A percentile compares a stretch with the other conserved stretches of the same genome.
These are phyloP conservation scores for Mimosa pudica DNA, from an alignment of 306 rosid species.

Conservation along the genomic window DNA sequence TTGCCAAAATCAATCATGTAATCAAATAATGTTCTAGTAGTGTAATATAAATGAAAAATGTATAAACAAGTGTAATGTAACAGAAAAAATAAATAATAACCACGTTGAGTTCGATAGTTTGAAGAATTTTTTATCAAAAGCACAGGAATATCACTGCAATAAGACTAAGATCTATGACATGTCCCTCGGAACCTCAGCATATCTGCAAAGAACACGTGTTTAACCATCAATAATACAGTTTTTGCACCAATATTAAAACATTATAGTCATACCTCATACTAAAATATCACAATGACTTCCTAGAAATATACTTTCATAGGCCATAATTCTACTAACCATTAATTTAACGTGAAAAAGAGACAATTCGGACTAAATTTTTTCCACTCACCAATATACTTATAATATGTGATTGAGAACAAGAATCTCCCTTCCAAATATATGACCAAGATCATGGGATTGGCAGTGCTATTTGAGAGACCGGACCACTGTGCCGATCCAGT, in stretches of 20 bases:
- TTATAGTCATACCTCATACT: neutral
- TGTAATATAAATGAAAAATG: conserved; percentile 5
- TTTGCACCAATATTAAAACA: neutral
- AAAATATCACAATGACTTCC: neutral
- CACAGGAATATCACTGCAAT: conserved; percentile 20
- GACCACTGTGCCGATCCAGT: conserved; percentile 88
- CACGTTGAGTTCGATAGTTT: neutral
- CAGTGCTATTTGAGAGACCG: conserved; percentile 45
- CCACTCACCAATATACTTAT: neutral
- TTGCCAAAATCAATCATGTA: neutral
- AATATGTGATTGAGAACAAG: conserved; percentile 11
- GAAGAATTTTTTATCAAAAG: conserved; percentile 13
- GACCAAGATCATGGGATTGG: conserved; percentile 17
- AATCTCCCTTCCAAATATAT: neutral
- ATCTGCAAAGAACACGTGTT: neutral
- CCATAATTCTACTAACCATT: neutral
- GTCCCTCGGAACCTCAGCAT: conserved; percentile 1
- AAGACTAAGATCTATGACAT: neutral
- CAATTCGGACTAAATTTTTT: neutral
- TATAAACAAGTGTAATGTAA: no score
- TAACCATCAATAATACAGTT: neutral
- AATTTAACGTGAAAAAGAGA: neutral
- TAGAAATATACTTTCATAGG: neutral
- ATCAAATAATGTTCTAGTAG: neutral
- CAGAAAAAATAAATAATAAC: neutral